These are phyloP conservation scores for Citrus trifoliata DNA, from an alignment of 345 rosid genomes.

Conservation along the genomic window DNA sequence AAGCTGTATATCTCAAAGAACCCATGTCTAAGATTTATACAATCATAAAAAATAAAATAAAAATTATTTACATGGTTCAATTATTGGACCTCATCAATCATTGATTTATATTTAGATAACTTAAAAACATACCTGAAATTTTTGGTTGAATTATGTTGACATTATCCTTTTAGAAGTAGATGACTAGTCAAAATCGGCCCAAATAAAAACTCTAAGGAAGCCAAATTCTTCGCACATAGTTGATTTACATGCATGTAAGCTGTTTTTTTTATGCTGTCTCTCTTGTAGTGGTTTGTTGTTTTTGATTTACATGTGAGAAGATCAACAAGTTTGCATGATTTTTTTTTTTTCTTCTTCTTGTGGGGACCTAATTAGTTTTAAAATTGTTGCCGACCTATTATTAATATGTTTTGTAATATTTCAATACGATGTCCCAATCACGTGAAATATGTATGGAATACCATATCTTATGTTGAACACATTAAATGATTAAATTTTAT, in stretches of 20 bases:
- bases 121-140: background rate
- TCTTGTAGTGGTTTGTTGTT: background rate
- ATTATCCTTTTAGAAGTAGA: slow-evolving; percentile 9
- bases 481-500: no score
- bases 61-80: background rate
- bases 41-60: background rate
- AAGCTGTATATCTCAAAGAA: background rate
- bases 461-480: no score
- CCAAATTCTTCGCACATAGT: background rate
- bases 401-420: background rate
- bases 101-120: background rate
- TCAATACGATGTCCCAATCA: background rate
- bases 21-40: background rate
- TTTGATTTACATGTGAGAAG: background rate
- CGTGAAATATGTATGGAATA: background rate
- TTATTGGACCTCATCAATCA: background rate
- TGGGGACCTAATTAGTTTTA: background rate
- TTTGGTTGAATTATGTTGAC: slow-evolving; percentile 8
- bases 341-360: background rate
- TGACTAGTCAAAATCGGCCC: slow-evolving; percentile 12
- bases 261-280: background rate
- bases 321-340: background rate
- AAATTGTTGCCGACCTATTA: background rate
- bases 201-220: background rate
- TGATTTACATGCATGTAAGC: background rate